phyloP scores from a whole-genome alignment of 176 grass and related monocot genomes.

The Triticum dicoccoides region DNA sequence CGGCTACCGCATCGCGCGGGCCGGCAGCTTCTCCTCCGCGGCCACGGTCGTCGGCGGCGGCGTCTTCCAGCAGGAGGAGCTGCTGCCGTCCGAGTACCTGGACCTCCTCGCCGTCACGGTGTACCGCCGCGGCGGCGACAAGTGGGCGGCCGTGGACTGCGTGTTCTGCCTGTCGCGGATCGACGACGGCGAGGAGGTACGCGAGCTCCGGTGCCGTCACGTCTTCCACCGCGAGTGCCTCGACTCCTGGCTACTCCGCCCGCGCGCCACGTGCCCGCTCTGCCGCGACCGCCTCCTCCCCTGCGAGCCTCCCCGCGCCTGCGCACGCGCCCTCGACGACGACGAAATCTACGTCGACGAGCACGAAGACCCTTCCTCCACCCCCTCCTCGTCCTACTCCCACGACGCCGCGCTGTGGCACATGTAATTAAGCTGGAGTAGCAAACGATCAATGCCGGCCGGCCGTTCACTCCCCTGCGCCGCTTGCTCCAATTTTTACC shows the following conservation, averaged over 20 bases:
- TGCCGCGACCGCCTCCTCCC: slow-evolving; percentile 60
- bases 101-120: slow-evolving; percentile 26
- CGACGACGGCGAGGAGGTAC: slow-evolving; percentile 41
- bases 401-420: slow-evolving; percentile 34
- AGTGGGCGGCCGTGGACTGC: slow-evolving; percentile 17
- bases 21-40: background rate
- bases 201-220: slow-evolving; percentile 44
- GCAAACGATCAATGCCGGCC: background rate
- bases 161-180: slow-evolving; percentile 41
- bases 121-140: background rate
- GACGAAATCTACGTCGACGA: slow-evolving; percentile 15
- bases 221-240: slow-evolving; percentile 52
- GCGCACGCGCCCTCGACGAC: background rate
- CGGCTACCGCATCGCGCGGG: slow-evolving; percentile 34
- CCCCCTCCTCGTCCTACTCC: background rate
- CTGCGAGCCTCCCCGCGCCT: background rate
- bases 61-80: background rate
- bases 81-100: slow-evolving; percentile 16
- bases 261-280: slow-evolving; percentile 71
- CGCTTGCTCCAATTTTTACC: background rate
- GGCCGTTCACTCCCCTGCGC: background rate
- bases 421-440: background rate
- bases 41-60: background rate
- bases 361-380: background rate
- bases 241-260: slow-evolving; percentile 42